Evolutionary conservation across 2,329 filamentous ascomycete genomes (phyloP), one percentile per base, ranked within the genome.

Genomic region (Akanthomyces lecanii): DNA sequence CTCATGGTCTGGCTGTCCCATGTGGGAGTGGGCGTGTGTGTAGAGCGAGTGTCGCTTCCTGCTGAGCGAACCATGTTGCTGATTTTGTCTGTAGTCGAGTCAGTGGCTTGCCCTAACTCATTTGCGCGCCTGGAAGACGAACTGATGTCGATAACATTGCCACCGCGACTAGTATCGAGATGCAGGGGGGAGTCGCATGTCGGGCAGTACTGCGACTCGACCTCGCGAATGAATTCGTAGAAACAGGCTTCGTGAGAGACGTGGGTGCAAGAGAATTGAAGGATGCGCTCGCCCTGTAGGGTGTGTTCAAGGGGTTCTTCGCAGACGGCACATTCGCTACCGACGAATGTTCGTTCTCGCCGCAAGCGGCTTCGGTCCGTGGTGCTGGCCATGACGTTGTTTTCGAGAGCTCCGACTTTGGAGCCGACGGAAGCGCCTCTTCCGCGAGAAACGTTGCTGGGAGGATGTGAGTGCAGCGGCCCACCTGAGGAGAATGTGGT

Each of bases 241-340:
- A 99, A 98, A 77, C 95, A 99, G 42, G 94, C 95, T 76, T 98
- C 95, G 74, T 99, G 95, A 12, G 94, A 92, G 65, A 99, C 94
- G 76, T 99, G 95, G n/a, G 89, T 86, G 77, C 95, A 99, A 6
- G 93, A 96, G 71, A 99, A 95, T 74, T 98, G 95, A 61, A 99
- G 81, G 65, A 99, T 92, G 68, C 92, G 88, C 79, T 99, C 95
- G 64, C 95, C 95, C 57, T 91, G 90, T 53, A 99, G 82, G 4
- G 92, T 99, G 75, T 98, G 94, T 76, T 98, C 95, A 66, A 99
- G 79, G 3, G 93, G 93, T 78, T 99, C 95, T 75, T 99, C 95
- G 74, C 95, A 99, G 18, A 97, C 93, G 57, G 93, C 91, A 77
- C 95, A 99, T 78, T 96, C 91, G 74, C 88, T 92, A 52, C 95